phyloP scores from a whole-genome alignment of 1,139 yeast species.

The Wickerhamomyces sp. region DNA sequence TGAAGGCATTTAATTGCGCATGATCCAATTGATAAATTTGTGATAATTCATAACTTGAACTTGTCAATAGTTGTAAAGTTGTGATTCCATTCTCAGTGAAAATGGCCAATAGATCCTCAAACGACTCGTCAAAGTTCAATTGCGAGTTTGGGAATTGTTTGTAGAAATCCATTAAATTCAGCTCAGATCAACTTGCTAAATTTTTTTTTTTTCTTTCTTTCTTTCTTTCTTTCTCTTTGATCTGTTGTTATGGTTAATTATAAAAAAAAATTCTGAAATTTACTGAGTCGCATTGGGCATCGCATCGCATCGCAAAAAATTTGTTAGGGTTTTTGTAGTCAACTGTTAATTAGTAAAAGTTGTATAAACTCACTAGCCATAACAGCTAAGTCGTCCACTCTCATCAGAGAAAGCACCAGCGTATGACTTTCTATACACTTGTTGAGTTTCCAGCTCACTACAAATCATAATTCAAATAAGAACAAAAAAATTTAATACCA shows the following conservation, averaged over 20 bases:
- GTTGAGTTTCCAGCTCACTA: not conserved
- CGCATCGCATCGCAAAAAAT: no score
- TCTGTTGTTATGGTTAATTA: not conserved
- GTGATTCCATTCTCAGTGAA: constrained; percentile 28
- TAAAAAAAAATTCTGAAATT: not conserved
- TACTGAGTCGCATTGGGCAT: no score
- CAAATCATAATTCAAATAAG: no score
- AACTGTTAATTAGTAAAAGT: no score
- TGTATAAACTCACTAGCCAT: no score
- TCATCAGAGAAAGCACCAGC: no score
- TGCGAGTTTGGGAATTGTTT: constrained; percentile 31
- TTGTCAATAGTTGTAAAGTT: constrained; percentile 37
- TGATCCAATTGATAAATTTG: constrained; percentile 31
- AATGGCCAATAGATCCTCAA: constrained; percentile 22
- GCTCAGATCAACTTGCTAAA: not conserved
- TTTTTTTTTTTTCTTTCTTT: no score
- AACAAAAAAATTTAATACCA: no score
- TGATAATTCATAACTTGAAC: constrained; percentile 36
- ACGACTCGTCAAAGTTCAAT: constrained; percentile 28
- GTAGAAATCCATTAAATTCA: constrained; percentile 39
- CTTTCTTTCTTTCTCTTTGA: not conserved
- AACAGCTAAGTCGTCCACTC: no score
- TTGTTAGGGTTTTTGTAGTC: no score
- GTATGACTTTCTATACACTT: not conserved
- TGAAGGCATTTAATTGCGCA: constrained; percentile 41